phyloP scores from a whole-genome alignment of 202 grass and related monocot genomes.

The Panicum hallii region DNA sequence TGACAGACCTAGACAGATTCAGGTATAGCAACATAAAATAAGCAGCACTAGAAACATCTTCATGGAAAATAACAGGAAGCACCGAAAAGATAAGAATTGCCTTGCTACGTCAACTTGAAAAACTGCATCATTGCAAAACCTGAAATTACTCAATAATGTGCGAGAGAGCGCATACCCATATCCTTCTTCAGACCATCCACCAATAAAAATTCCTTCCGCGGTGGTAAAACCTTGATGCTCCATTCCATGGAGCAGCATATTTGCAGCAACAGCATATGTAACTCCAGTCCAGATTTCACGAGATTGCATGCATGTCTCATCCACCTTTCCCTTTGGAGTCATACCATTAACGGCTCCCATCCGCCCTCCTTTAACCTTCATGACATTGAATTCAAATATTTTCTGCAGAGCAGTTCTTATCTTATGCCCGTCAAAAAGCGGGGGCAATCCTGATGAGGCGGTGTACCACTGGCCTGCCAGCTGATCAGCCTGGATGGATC shows the following conservation, averaged over 20 bases:
- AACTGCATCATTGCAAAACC: conserved; percentile 3
- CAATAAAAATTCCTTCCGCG: conserved; percentile 83
- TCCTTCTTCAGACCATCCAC: conserved; percentile 95
- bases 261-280: conserved; percentile 88
- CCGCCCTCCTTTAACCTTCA: conserved; percentile 92
- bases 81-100: neutral
- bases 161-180: conserved; percentile 71
- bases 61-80: conserved; percentile 12
- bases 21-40: neutral
- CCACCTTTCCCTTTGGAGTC: conserved; percentile 87
- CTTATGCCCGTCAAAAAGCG: conserved; percentile 77
- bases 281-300: conserved; percentile 99
- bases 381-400: conserved; percentile 97
- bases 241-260: conserved; percentile 96
- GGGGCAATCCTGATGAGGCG: conserved; percentile 83
- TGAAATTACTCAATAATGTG: conserved; percentile 2
- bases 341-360: conserved; percentile 97
- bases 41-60: conserved; percentile 5
- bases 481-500: conserved; percentile 96
- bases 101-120: neutral
- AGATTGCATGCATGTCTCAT: conserved; percentile 92
- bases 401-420: conserved; percentile 82
- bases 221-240: conserved; percentile 91
- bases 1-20: neutral
- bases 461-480: conserved; percentile 93